These are phyloP conservation scores for Leccinum fallax DNA, from an alignment of 1,284 basidiomycete species.

Conservation along the genomic window DNA sequence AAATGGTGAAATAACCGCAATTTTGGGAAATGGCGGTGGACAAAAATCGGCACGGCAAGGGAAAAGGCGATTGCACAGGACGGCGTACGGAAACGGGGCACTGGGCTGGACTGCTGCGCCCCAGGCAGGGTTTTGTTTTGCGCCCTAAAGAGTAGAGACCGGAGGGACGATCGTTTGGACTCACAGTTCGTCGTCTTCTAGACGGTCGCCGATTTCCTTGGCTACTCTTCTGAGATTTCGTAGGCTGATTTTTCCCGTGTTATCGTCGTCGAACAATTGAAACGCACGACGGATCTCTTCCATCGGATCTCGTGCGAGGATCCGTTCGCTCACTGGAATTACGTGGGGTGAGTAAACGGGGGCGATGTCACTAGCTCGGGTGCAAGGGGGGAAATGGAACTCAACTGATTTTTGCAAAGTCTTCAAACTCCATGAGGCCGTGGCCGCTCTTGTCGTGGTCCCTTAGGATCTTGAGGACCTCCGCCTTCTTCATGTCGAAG, in stretches of 20 bases:
- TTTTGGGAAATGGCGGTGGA: slow-evolving; percentile 27
- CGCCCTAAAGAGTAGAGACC: slow-evolving; percentile 16
- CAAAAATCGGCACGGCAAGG: slow-evolving; percentile 15
- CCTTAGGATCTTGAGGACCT: slow-evolving; percentile 92
- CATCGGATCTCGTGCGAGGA: slow-evolving; percentile 92
- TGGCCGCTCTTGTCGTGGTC: slow-evolving; percentile 91
- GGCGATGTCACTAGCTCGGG: background rate
- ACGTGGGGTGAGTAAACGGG: slow-evolving; percentile 13
- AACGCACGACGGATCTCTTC: slow-evolving; percentile 97
- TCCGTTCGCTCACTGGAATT: slow-evolving; percentile 86
- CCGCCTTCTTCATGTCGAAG: slow-evolving; percentile 97
- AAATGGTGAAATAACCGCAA: slow-evolving; percentile 11
- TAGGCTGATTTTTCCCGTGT: slow-evolving; percentile 92
- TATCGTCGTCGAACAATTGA: slow-evolving; percentile 95
- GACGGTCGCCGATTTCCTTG: slow-evolving; percentile 93
- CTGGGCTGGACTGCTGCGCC: slow-evolving; percentile 33
- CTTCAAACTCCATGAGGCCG: slow-evolving; percentile 93
- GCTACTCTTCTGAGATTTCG: slow-evolving; percentile 92
- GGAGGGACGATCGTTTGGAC: slow-evolving; percentile 32
- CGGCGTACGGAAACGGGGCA: slow-evolving; percentile 24
- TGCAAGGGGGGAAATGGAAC: slow-evolving; percentile 42
- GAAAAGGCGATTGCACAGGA: slow-evolving; percentile 19
- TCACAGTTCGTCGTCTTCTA: slow-evolving; percentile 97
- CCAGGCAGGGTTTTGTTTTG: slow-evolving; percentile 7
- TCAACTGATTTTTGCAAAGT: slow-evolving; percentile 95